A percentile compares a stretch with the other conserved stretches of the same genome.
phyloP scores from a whole-genome alignment of 495 filamentous ascomycete species.

The Xylaria sp. region DNA sequence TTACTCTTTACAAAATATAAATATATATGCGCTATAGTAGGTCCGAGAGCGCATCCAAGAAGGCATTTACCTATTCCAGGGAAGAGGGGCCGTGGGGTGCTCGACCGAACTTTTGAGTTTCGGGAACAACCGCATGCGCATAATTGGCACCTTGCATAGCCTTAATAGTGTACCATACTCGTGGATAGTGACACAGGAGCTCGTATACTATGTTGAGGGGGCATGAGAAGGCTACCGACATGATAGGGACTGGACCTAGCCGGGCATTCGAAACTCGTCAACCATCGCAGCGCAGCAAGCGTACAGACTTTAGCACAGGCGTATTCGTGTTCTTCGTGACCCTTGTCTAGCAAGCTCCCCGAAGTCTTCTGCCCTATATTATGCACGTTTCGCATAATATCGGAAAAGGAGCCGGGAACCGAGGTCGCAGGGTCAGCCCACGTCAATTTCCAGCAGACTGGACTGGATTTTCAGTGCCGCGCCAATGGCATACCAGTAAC shows the following conservation, averaged over 20 bases:
- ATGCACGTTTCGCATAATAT: constrained; percentile 10
- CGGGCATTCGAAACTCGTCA: neutral
- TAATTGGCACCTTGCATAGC: constrained; percentile 4
- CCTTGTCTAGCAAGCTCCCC: neutral
- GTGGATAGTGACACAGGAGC: neutral
- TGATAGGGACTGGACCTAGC: neutral
- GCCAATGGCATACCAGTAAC: neutral
- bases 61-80: neutral
- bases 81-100: constrained; percentile 12
- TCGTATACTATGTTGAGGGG: neutral
- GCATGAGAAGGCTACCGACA: neutral
- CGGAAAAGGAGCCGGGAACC: constrained; percentile 8
- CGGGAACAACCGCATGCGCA: constrained; percentile 9
- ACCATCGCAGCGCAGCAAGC: neutral
- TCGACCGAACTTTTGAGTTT: neutral
- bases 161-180: no score
- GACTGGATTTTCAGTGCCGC: neutral
- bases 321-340: neutral
- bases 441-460: neutral
- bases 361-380: neutral
- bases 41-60: no score
- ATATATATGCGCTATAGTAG: neutral
- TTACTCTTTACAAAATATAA: neutral
- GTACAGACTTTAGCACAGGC: neutral
- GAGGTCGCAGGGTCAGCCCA: constrained; percentile 5